Evolutionary conservation across 164 flowering plant genomes (phyloP), one percentile per base, ranked within the genome.

Genomic region (Tetracentron sinense): DNA sequence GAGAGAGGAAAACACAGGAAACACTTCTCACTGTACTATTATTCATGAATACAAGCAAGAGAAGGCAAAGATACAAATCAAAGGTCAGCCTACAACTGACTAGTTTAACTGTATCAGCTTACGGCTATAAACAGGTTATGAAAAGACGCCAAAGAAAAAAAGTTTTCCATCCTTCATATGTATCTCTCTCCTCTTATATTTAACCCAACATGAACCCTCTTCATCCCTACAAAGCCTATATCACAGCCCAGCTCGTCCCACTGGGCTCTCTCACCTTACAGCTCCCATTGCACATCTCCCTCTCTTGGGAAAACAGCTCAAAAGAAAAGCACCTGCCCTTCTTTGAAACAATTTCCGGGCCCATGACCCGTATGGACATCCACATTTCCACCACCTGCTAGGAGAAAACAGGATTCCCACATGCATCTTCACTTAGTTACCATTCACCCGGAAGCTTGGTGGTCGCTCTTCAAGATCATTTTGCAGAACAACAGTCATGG

Each of bases 271-370:
- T 21, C 54, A 20, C 15, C n/a, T 14, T 50, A 38, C 16, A 42
- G 42, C n/a, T 25, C 44, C 44, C 44, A 38, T 38, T 38, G 44
- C 44, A 12, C 54, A 6, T 12, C 26, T 4, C 14, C 44, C 11
- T 38, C 12, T 38, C 6, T 16, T 38, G 4, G 44, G 11, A 38
- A 38, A 38, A 38, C 44, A 8, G 14, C 42, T 54, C 61, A 70
- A 65, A 53, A 60, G 61, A 30, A 69, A 64, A 58, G 54, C 50
- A 42, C 38, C 53, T 8, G 60, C 69, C 49, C 57, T 60, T 61
- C 64, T 61, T 59, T 47, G 21, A 63, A 23, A 60, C 42, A 49
- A 52, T 44, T 15, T 29, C 73, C 58, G 21, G 19, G 16, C 48
- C 29, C 7, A 31, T 23, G 5, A 17, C 30, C 25, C 60, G 19